Evolutionary conservation across 2,329 filamentous ascomycete species (phyloP), one percentile per base, ranked within the genome.

Genomic region (Cryphonectria carpinicola): DNA sequence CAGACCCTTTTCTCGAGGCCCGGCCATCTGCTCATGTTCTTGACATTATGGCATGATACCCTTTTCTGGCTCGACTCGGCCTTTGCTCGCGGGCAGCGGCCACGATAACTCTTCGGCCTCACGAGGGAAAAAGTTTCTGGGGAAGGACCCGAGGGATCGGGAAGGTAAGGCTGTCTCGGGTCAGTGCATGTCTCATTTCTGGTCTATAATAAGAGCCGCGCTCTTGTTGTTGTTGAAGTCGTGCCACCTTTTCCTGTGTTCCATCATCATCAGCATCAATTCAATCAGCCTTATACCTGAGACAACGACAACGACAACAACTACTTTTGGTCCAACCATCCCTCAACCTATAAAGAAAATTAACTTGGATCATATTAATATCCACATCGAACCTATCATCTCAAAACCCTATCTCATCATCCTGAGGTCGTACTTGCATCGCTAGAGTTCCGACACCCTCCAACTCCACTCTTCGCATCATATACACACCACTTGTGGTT

Each of bases 391-490:
- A 39, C 60, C 60, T 60, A 46, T 61, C 43, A 39, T 35, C 25
- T 35, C 39, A 65, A 49, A 49, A 65, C 37, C 37, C 17, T 8
- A 61, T 39, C 37, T 39, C 17, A 60, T 41, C 62, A n/a, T 39
- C 14, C 39, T n/a, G 39, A 67, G 22, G 52, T 65, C 43, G 61
- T 66, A 71, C 58, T 52, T 70, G 60, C 58, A 63, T 58, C 54
- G 54, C 68, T 58, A 58, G 70, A 39, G 39, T 64, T 54, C 46
- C 19, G n/a, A 37, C 22, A 28, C 54, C 7, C 46, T n/a, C 37
- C 62, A 65, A 70, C 63, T 52, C 71, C 71, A 72, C 71, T 54
- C 65, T 41, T 66, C 71, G 71, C 41, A 70, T 70, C 71, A 72
- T 69, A 66, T 14, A 72, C 68, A 58, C 66, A 68, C 71, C 71